Evolutionary conservation across 2,329 filamentous ascomycete genomes (phyloP).

Genomic region (Hypoxylon sp.): DNA sequence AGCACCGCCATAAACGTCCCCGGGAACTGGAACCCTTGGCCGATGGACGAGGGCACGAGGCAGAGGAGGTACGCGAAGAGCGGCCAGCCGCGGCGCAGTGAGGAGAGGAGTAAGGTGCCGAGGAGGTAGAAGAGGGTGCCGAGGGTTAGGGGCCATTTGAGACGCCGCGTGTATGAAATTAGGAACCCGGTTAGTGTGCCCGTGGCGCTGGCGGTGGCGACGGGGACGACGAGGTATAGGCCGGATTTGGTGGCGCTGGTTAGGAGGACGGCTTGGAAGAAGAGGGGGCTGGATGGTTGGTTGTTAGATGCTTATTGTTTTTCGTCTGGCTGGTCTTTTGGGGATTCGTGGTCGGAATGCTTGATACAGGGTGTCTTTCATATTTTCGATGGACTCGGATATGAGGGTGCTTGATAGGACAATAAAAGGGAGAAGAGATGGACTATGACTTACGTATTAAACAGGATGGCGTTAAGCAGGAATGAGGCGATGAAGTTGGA

Average conservation of each 20-base stretch:
- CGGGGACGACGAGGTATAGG: constrained; percentile 77
- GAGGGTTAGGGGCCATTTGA: constrained; percentile 71
- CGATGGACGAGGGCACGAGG: constrained; percentile 70
- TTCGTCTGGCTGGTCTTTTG: not conserved
- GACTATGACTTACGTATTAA: constrained; percentile 67
- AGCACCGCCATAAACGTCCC: constrained; percentile 75
- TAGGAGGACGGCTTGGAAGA: constrained; percentile 82
- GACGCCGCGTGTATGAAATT: constrained; percentile 70
- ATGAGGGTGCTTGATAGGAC: no score
- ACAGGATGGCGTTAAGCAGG: constrained; percentile 69
- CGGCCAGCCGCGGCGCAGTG: constrained; percentile 67
- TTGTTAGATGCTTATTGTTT: constrained; percentile 6
- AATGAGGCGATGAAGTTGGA: constrained; percentile 68
- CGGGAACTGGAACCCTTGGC: constrained; percentile 76
- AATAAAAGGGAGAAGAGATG: not conserved
- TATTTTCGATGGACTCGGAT: not conserved
- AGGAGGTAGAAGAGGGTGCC: constrained; percentile 65
- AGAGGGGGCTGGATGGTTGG: constrained; percentile 71
- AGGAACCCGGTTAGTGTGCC: constrained; percentile 74
- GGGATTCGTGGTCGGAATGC: no score
- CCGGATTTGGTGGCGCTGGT: constrained; percentile 79
- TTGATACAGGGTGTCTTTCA: not conserved
- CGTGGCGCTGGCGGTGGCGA: constrained; percentile 67
- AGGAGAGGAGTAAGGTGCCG: constrained; percentile 66
- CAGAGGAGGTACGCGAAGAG: constrained; percentile 68